Evolutionary conservation across 2,329 filamentous ascomycete species (phyloP), one percentile per base, ranked within the genome.

Genomic region (Trichoderma polysporum): DNA sequence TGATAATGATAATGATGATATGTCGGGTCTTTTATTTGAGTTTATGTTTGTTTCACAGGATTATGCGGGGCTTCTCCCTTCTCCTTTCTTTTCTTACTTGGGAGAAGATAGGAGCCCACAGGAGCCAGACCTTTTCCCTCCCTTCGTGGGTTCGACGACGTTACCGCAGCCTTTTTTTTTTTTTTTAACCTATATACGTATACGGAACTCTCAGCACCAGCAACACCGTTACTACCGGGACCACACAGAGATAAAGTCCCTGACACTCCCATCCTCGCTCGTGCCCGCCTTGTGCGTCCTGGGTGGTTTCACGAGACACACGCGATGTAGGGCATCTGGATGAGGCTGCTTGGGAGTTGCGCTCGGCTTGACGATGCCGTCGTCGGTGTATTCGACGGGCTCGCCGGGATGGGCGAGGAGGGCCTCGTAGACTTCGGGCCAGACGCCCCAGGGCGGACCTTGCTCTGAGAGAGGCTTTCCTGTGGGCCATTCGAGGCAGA

Each of bases 401-500:
- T 89, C 83, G 1, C 92, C 92, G 0, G 92, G 92, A 56, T 85
- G 83, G 63, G 84, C 84, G 49, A 97, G 83, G 71, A 94, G 88
- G 69, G 88, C 88, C 72, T 88, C 80, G 76, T 96, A 95, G 31
- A 91, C 85, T 68, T 88, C 85, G 0, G 90, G 85, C 13, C 87
- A 85, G 47, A 92, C 79, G 8, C 88, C 87, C 83, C 87, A 94
- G 1, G 93, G 92, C 13, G 93, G 92, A 0, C 93, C 92, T 10
- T 83, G 83, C 10, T 84, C 82, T 12, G 81, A 82, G 10, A 89
- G 84, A 49, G 87, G 83, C 76, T 94, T 95, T 69, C 86, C 84
- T 1, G 90, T 88, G 10, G 93, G 93, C 76, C 91, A 96, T 76
- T 97, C 92, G 69, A 97, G 84, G 78, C 87, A 89, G 60, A 90